phyloP scores from a whole-genome alignment of 2,329 filamentous ascomycete species.

The Aspergillus terreus region DNA sequence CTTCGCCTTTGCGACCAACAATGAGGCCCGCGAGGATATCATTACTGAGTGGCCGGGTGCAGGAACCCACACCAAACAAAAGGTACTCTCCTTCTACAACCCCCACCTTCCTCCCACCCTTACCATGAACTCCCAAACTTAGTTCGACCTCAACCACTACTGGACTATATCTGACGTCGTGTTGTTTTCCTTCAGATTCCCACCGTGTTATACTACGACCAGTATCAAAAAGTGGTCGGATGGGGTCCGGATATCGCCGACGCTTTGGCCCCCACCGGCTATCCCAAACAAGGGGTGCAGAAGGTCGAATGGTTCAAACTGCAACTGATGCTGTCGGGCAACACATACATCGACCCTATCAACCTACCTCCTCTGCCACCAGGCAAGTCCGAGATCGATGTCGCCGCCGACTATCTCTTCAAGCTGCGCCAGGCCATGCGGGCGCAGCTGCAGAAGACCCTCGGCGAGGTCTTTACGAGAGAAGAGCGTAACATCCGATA shows the following conservation, averaged over 20 bases:
- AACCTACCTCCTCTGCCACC: slow-evolving; percentile 95
- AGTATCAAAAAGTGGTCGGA: slow-evolving; percentile 99
- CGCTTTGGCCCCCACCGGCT: slow-evolving; percentile 91
- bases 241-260: slow-evolving; percentile 99
- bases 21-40: slow-evolving; percentile 96
- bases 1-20: slow-evolving; percentile 90
- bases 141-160: no score
- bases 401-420: slow-evolving; percentile 98
- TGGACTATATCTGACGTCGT: slow-evolving; percentile 6
- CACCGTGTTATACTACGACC: slow-evolving; percentile 98
- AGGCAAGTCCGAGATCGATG: slow-evolving; percentile 98
- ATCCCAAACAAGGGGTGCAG: slow-evolving; percentile 95
- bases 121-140: not conserved
- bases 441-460: slow-evolving; percentile 88
- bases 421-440: slow-evolving; percentile 97
- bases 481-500: slow-evolving; percentile 98
- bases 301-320: slow-evolving; percentile 99
- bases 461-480: slow-evolving; percentile 95
- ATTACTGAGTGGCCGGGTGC: slow-evolving; percentile 99
- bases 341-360: slow-evolving; percentile 98
- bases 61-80: slow-evolving; percentile 97
- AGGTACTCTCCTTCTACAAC: slow-evolving; percentile 54
- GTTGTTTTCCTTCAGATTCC: slow-evolving; percentile 61
- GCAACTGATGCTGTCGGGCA: slow-evolving; percentile 96
- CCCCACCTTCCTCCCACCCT: not conserved